Evolutionary conservation across 1,139 yeast genomes (phyloP), one percentile per base, ranked within the genome.

Genomic region (Sugiyamaella castrensis): DNA sequence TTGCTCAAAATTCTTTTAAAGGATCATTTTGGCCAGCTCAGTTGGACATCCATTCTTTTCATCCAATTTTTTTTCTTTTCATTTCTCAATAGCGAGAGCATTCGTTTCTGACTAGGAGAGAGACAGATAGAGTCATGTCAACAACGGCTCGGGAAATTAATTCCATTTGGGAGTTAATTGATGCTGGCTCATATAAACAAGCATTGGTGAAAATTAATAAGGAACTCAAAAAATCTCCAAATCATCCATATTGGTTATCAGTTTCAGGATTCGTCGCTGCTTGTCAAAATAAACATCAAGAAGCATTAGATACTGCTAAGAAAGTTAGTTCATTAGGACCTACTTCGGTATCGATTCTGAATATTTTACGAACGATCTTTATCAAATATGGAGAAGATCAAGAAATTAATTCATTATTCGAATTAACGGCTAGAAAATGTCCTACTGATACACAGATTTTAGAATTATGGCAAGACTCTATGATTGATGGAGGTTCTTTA

Each of bases 171-270:
- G 65, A 59, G 10, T 79, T 83, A 11, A 74, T 84, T 37, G 79
- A 78, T 30, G 70, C 72, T 30, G 84, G 84, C 2, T 73, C 80
- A 5, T 81, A 67, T 62, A 69, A 72, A 40, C 71, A 71, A 51
- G 92, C 94, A 0, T 71, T 72, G 46, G 70, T 73, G 10, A 70
- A 76, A 38, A 66, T 83, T 13, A 70, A 72, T 34, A 73, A 75
- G 50, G 79, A 79, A 57, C 64, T 82, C 47, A 70, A 73, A 51
- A 77, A 77, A 59, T 69, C 71, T 50, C 94, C 95, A 0, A 71
- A 75, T 32, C 74, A 75, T 47, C 72, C 77, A 12, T 79, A 77
- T 60, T 80, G 76, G 60, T 53, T 54, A 44, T 81, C 83, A 0
- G 66, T 82, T 46, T 70, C 73, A 48, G 76, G 76, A 42, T 74